Evolutionary conservation across 1,284 basidiomycete genomes (phyloP), one percentile per base, ranked within the genome.

Genomic region (Coniophora puteana): DNA sequence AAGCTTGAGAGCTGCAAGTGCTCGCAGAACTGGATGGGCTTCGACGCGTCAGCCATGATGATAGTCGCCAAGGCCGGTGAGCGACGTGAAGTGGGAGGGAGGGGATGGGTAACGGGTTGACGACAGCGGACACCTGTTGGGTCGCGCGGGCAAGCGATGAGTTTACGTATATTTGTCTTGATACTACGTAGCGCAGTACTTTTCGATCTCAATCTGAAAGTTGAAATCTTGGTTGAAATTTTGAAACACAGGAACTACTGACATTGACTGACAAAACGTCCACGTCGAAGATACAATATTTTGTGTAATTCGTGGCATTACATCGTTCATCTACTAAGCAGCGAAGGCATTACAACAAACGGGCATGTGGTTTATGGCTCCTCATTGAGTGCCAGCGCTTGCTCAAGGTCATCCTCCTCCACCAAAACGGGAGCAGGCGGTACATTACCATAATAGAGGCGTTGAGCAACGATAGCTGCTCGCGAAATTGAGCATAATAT

Each of bases 1-100:
- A 99, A 74, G 62, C 92, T 93, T 24, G 94, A 94, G 60, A 99
- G 88, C 74, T 99, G 91, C 24, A 91, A 69, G 59, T 90, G 88
- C 65, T 91, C 88, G 69, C 83, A 86, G 62, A 89, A 89, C 27
- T 84, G 73, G 57, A 89, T 89, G 36, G 85, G 85, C 71, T 87
- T 88, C 51, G 80, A 64, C 43, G 48, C 57, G 54, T 76, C 67
- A 33, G 62, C 53, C 71, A 72, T 74, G 37, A 38, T 47, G 46
- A n/a, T 8, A 41, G 17, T 29, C 31, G 41, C 41, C 27, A 49
- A 42, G 26, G 39, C 48, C 52, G 46, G 31, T 7, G 33, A 20
- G 26, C 49, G 27, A 43, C 45, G 45, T 44, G 34, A 47, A 43
- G 47, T 40, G 13, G 48, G 36, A 28, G 38, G 41, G 40, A 39